Conservation (phyloP, 1,284 basidiomycete genomes). For the Puccinia novopanici region DNA sequence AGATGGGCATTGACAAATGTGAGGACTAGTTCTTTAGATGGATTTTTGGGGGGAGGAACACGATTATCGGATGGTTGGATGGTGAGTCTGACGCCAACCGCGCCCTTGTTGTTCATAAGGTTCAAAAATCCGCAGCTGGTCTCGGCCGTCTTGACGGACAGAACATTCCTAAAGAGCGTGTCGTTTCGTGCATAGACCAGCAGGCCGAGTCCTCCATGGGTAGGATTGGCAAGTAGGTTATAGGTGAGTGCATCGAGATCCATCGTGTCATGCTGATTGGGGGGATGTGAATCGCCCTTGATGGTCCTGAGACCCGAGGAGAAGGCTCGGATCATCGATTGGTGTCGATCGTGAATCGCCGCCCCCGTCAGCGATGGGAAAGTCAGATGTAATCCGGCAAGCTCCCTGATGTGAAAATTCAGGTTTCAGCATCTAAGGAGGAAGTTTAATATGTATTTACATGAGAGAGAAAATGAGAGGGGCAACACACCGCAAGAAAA, state of each 20-base stretch:
- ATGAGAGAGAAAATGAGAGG: background rate
- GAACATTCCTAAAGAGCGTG: slow-evolving; percentile 24
- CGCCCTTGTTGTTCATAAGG: slow-evolving; percentile 90
- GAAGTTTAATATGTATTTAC: background rate
- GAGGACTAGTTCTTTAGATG: slow-evolving; percentile 51
- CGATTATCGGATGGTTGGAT: slow-evolving; percentile 1
- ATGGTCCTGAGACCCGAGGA: slow-evolving; percentile 19
- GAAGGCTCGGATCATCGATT: slow-evolving; percentile 42
- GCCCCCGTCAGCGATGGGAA: slow-evolving; percentile 32
- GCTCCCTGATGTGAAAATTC: slow-evolving; percentile 18
- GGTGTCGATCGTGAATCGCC: slow-evolving; percentile 36
- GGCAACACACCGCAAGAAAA: background rate
- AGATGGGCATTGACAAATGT: slow-evolving; percentile 93
- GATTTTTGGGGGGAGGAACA: slow-evolving; percentile 35
- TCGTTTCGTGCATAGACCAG: slow-evolving; percentile 45
- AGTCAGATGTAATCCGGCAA: slow-evolving; percentile 41
- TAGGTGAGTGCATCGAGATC: slow-evolving; percentile 25
- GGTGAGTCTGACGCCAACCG: slow-evolving; percentile 77
- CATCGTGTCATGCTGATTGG: background rate
- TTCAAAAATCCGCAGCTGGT: slow-evolving; percentile 55
- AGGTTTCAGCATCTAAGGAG: slow-evolving; percentile 17
- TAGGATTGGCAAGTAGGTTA: slow-evolving; percentile 19
- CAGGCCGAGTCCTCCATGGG: slow-evolving; percentile 38
- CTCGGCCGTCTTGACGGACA: slow-evolving; percentile 15
- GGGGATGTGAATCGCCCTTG: background rate